These are phyloP conservation scores for Xylariomycetidae sp. DNA, from an alignment of 2,329 filamentous ascomycete species.

Conservation along the genomic window DNA sequence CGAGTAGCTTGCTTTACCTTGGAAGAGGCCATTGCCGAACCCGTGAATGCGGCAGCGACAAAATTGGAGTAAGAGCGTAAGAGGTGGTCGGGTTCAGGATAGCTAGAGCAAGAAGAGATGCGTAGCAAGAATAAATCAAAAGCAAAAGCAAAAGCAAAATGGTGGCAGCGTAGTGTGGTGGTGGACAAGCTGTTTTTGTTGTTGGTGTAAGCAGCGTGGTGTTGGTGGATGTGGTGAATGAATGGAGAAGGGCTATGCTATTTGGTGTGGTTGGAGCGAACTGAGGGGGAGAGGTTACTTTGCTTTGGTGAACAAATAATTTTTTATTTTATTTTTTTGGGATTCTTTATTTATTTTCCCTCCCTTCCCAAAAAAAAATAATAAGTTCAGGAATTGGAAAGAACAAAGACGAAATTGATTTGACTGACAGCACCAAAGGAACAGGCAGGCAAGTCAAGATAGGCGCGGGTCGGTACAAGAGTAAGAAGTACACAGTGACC, in stretches of 20 bases:
- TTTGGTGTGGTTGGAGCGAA: no score
- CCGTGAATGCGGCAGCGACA: conserved; percentile 21
- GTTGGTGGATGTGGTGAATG: conserved; percentile 16
- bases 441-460: no score
- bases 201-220: conserved; percentile 19
- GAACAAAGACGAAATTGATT: neutral
- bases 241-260: conserved; percentile 18
- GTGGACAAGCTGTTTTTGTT: conserved; percentile 8
- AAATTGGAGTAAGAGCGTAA: no score
- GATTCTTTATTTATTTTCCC: conserved; percentile 1
- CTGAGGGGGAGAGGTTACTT: no score
- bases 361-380: conserved; percentile 15
- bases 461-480: no score
- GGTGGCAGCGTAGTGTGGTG: conserved; percentile 3
- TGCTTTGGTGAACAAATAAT: no score
- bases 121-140: conserved; percentile 1
- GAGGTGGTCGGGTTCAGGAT: no score
- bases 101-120: neutral
- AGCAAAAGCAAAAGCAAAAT: conserved; percentile 4
- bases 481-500: no score
- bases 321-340: conserved; percentile 10
- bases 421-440: no score
- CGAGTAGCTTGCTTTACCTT: conserved; percentile 49
- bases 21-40: conserved; percentile 56
- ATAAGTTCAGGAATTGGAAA: conserved; percentile 1